phyloP scores from a whole-genome alignment of 2,329 filamentous ascomycete species.

The Colletotrichum sansevieriae region DNA sequence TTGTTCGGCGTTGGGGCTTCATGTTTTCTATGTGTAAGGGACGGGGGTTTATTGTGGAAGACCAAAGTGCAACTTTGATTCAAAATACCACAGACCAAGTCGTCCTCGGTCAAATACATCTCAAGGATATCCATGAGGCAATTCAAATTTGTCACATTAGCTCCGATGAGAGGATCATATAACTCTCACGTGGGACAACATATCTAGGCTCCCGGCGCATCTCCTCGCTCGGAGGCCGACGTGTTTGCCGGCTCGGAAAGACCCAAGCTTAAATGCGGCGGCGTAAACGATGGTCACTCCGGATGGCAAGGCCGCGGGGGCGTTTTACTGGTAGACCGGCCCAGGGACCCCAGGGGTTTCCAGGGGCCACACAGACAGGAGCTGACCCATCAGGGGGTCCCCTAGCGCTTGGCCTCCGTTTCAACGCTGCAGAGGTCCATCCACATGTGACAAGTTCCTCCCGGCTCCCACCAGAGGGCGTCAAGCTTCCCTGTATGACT shows the following conservation, averaged over 20 bases:
- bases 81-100: conserved; percentile 31
- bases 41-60: conserved; percentile 26
- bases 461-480: conserved; percentile 10
- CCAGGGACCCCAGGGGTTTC: conserved; percentile 17
- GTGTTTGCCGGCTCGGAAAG: conserved; percentile 23
- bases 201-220: not conserved
- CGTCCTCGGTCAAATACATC: conserved; percentile 15
- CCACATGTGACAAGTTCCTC: conserved; percentile 38
- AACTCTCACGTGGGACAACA: too few species aligned
- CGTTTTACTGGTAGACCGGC: conserved; percentile 27
- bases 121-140: conserved; percentile 11
- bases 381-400: conserved; percentile 27
- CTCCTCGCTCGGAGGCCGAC: conserved; percentile 10
- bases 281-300: conserved; percentile 4
- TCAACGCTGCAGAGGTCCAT: conserved; percentile 36
- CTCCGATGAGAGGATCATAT: too few species aligned
- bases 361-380: conserved; percentile 30
- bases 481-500: conserved; percentile 28
- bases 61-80: conserved; percentile 34
- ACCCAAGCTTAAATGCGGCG: not conserved
- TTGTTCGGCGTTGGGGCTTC: conserved; percentile 41
- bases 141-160: not conserved
- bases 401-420: conserved; percentile 38
- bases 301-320: conserved; percentile 14
- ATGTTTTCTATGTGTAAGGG: conserved; percentile 31